Evolutionary conservation across 352 stramenopile genomes (phyloP).

Genomic region (Globisporangium mamillatum): DNA sequence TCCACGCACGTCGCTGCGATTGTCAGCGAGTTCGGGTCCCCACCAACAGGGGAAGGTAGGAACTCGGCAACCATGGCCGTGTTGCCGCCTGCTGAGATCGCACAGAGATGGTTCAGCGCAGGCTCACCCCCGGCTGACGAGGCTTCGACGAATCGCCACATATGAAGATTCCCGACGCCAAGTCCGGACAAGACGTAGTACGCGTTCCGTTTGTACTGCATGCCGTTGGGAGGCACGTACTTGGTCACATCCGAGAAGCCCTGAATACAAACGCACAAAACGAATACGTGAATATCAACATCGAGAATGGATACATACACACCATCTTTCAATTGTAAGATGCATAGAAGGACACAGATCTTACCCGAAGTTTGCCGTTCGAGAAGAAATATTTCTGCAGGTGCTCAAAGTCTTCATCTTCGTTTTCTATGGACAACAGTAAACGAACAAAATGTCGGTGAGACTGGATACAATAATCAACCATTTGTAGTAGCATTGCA

Average conservation of each 20-base stretch:
- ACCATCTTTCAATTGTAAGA: not conserved
- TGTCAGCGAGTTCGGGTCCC: conserved; percentile 21
- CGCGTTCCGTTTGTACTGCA: conserved; percentile 24
- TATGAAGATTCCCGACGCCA: conserved; percentile 60
- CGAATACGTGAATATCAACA: conserved; percentile 8
- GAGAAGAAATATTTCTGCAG: conserved; percentile 73
- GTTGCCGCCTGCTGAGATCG: conserved; percentile 50
- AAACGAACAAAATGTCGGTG: conserved; percentile 5
- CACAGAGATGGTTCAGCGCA: conserved; percentile 56
- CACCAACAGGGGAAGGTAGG: conserved; percentile 26
- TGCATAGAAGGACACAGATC: not conserved
- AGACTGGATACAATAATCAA: not conserved
- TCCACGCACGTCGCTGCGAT: conserved; percentile 56
- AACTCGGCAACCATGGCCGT: conserved; percentile 56
- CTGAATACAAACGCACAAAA: conserved; percentile 26
- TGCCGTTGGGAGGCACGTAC: conserved; percentile 24
- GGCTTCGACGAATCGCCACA: conserved; percentile 75
- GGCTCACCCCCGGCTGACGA: conserved; percentile 20
- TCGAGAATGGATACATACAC: not conserved
- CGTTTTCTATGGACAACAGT: conserved; percentile 41
- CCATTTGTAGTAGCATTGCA: not conserved
- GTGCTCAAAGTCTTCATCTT: conserved; percentile 79
- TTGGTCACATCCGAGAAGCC: conserved; percentile 72
- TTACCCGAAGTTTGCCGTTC: conserved; percentile 56
- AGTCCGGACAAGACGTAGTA: conserved; percentile 80